Conservation (phyloP, 2,329 filamentous ascomycete genomes). For the Nemania serpens region DNA sequence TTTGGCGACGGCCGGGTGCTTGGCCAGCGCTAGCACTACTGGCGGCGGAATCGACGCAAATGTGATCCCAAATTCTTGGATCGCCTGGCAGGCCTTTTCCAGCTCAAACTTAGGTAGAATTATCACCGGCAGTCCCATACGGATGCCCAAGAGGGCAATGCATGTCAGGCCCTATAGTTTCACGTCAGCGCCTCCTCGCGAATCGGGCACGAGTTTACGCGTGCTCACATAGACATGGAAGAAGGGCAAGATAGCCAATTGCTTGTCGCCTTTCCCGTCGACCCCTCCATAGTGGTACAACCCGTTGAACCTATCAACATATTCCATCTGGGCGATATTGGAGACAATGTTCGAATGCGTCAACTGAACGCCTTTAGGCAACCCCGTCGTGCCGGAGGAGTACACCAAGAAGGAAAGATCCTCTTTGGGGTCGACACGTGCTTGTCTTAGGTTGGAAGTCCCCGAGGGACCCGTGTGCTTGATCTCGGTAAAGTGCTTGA, state of each 20-base stretch:
- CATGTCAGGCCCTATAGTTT: constrained; percentile 64
- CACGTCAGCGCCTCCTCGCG: background rate
- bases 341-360: constrained; percentile 82
- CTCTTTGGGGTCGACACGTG: constrained; percentile 67
- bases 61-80: constrained; percentile 76
- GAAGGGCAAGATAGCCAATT: constrained; percentile 83
- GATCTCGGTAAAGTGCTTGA: constrained; percentile 76
- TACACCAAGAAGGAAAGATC: constrained; percentile 88
- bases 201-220: background rate
- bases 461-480: constrained; percentile 64
- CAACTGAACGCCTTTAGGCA: constrained; percentile 90
- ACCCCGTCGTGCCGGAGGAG: constrained; percentile 85
- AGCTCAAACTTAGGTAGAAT: constrained; percentile 84
- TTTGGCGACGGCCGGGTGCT: constrained; percentile 75
- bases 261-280: constrained; percentile 68
- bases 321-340: constrained; percentile 65
- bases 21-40: constrained; percentile 78
- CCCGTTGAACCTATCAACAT: constrained; percentile 60
- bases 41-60: constrained; percentile 85
- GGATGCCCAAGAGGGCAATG: constrained; percentile 70
- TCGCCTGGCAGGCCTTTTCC: constrained; percentile 73
- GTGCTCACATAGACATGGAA: constrained; percentile 85
- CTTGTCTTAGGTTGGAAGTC: constrained; percentile 56
- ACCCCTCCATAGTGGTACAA: constrained; percentile 58
- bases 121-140: constrained; percentile 67